Evolutionary conservation across 768 basidiomycete species (phyloP).

Genomic region (Auricularia auricula-judae): DNA sequence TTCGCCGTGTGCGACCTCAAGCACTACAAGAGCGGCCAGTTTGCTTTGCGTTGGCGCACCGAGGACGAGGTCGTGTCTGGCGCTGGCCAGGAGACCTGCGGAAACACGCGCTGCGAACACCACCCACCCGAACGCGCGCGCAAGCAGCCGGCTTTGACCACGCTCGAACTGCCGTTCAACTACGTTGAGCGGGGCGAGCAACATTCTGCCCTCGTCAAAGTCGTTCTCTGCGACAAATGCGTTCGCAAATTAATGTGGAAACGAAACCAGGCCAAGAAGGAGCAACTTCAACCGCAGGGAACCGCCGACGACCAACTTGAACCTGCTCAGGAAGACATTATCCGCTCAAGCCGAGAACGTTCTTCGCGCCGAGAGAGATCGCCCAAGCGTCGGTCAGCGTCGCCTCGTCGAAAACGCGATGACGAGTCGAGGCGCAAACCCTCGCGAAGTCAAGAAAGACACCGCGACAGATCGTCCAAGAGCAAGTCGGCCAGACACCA

Average conservation of each 20-base stretch:
- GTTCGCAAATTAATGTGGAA: slow-evolving; percentile 83
- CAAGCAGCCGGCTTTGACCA: slow-evolving; percentile 22
- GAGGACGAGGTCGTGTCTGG: slow-evolving; percentile 82
- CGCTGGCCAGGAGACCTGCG: slow-evolving; percentile 80
- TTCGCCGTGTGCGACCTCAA: slow-evolving; percentile 89
- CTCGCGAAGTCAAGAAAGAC: background rate
- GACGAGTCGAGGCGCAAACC: background rate
- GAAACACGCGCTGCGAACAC: slow-evolving; percentile 71
- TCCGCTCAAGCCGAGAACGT: background rate
- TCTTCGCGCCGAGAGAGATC: background rate
- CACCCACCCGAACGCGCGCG: slow-evolving; percentile 26
- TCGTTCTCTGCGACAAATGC: slow-evolving; percentile 74
- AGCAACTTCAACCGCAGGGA: background rate
- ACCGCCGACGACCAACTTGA: background rate
- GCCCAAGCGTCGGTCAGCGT: background rate
- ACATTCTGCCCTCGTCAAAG: slow-evolving; percentile 69
- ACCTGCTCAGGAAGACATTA: background rate
- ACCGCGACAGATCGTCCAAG: too few relatives aligned
- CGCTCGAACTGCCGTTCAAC: slow-evolving; percentile 82
- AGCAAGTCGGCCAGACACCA: too few relatives aligned
- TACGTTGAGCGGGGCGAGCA: slow-evolving; percentile 73
- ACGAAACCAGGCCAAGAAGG: slow-evolving; percentile 44
- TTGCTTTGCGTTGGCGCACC: slow-evolving; percentile 89
- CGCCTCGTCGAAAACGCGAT: background rate
- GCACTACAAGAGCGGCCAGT: slow-evolving; percentile 88